Conservation (phyloP, 352 stramenopile species). For the Globisporangium iwayamae region DNA sequence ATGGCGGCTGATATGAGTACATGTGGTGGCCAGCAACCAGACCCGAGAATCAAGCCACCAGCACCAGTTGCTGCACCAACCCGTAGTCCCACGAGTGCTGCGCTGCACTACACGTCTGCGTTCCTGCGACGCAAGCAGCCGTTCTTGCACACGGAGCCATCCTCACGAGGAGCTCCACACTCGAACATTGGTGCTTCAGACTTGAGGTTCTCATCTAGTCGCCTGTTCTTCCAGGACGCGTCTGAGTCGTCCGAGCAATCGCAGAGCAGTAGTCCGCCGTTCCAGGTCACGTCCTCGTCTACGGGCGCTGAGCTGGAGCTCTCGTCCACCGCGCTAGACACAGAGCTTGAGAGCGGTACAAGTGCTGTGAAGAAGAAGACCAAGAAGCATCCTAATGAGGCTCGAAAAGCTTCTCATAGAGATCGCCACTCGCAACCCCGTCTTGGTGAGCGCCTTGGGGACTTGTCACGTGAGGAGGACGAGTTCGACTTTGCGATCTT, state of each 20-base stretch:
- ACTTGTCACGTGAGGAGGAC: constrained; percentile 64
- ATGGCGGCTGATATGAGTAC: background rate
- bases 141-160: constrained; percentile 4
- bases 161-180: background rate
- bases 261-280: background rate
- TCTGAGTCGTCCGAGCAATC: constrained; percentile 4
- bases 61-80: constrained; percentile 7
- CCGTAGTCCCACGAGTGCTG: constrained; percentile 8
- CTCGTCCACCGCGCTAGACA: background rate
- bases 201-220: background rate
- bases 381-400: background rate
- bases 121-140: constrained; percentile 18
- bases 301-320: background rate
- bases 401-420: background rate
- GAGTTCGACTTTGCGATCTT: constrained; percentile 86
- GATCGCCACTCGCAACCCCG: background rate
- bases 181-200: background rate
- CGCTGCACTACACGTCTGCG: constrained; percentile 12
- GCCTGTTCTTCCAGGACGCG: constrained; percentile 16
- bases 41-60: constrained; percentile 7
- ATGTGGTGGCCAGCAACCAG: background rate
- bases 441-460: constrained; percentile 37
- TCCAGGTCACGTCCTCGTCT: background rate
- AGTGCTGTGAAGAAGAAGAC: background rate
- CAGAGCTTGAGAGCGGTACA: background rate